Conservation (phyloP, 371 early-diverging fungal species). For the Apophysomyces ossiformis region DNA sequence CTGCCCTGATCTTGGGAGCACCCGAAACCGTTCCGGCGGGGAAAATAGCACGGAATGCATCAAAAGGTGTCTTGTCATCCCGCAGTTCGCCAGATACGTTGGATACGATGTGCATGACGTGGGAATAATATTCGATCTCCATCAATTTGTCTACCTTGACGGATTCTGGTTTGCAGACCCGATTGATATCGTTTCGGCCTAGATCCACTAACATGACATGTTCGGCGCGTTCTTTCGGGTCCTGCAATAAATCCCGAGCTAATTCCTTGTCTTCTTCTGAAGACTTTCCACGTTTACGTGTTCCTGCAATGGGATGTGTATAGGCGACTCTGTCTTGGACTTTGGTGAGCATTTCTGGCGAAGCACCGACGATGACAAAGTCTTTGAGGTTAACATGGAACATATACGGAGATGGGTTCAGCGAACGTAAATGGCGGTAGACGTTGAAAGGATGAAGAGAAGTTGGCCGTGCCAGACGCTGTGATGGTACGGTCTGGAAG, state of each 20-base stretch:
- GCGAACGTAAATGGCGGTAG: constrained; percentile 91
- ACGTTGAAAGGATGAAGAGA: constrained; percentile 95
- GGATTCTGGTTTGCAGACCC: constrained; percentile 89
- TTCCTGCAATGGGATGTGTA: constrained; percentile 98
- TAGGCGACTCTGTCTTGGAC: constrained; percentile 84
- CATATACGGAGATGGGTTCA: constrained; percentile 99
- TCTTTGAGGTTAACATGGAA: constrained; percentile 92
- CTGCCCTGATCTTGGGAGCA: constrained; percentile 96
- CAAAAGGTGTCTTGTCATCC: constrained; percentile 87
- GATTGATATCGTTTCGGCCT: constrained; percentile 96
- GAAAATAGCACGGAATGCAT: constrained; percentile 96
- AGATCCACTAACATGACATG: constrained; percentile 99
- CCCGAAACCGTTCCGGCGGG: constrained; percentile 98
- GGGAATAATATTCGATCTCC: constrained; percentile 94
- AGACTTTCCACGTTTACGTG: constrained; percentile 87
- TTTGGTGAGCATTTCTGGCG: constrained; percentile 96
- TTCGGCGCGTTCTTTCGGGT: constrained; percentile 94
- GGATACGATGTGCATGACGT: constrained; percentile 98
- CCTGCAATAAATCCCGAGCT: constrained; percentile 81
- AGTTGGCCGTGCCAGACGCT: constrained; percentile 86
- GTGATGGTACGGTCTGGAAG: constrained; percentile 96
- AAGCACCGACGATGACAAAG: constrained; percentile 96
- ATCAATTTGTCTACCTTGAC: constrained; percentile 95
- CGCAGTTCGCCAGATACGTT: constrained; percentile 91
- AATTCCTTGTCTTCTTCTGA: constrained; percentile 83